These are phyloP conservation scores for Lepidopterella palustris DNA, from an alignment of 495 filamentous ascomycete genomes.

Conservation along the genomic window DNA sequence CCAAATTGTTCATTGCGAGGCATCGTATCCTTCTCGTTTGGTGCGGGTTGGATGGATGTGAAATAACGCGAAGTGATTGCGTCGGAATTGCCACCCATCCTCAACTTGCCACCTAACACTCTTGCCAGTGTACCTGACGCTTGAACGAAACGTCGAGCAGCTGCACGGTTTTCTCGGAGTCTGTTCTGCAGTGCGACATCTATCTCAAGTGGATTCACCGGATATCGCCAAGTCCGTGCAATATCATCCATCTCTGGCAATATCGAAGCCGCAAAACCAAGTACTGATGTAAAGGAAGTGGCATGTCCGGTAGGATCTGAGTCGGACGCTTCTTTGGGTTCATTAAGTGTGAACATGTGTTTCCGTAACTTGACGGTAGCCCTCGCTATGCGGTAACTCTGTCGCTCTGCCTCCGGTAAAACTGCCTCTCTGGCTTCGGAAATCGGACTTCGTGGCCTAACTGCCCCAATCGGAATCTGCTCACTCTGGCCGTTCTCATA, in stretches of 20 bases:
- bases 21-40: constrained; percentile 41
- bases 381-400: constrained; percentile 51
- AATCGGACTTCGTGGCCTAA: constrained; percentile 32
- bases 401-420: constrained; percentile 46
- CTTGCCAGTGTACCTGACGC: constrained; percentile 56
- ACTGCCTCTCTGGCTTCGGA: constrained; percentile 40
- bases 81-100: constrained; percentile 32
- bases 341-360: constrained; percentile 46
- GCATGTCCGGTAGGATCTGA: constrained; percentile 36
- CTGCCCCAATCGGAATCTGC: constrained; percentile 42
- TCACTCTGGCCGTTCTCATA: constrained; percentile 59
- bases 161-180: constrained; percentile 51
- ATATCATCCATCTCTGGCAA: constrained; percentile 53
- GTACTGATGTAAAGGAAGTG: constrained; percentile 42
- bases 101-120: constrained; percentile 46
- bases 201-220: constrained; percentile 48
- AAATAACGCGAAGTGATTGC: constrained; percentile 37
- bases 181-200: constrained; percentile 51
- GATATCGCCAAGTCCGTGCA: constrained; percentile 53
- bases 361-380: constrained; percentile 52
- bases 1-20: constrained; percentile 44
- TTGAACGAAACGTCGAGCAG: constrained; percentile 59
- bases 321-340: constrained; percentile 32
- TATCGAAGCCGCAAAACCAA: constrained; percentile 45
- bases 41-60: constrained; percentile 42